Conservation (phyloP, 2,329 filamentous ascomycete genomes). For the Epicoccum nigrum region DNA sequence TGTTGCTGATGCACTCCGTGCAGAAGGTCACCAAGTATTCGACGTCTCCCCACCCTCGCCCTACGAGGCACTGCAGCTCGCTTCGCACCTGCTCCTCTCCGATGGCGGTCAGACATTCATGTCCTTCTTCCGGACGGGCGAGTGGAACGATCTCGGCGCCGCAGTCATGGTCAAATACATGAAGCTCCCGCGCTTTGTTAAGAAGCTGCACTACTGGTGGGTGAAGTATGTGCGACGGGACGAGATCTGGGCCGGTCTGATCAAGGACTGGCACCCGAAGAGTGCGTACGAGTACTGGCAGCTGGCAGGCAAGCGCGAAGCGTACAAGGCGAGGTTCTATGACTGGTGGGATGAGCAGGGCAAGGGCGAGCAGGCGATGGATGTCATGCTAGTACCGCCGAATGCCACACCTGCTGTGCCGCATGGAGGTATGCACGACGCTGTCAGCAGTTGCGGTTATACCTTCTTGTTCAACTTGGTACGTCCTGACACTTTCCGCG, state of each 20-base stretch:
- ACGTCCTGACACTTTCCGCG: slow-evolving; percentile 41
- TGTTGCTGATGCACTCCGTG: slow-evolving; percentile 70
- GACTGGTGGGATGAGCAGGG: slow-evolving; percentile 76
- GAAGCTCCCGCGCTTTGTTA: slow-evolving; percentile 72
- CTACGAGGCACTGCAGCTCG: slow-evolving; percentile 77
- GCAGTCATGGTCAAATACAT: slow-evolving; percentile 77
- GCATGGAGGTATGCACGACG: slow-evolving; percentile 84
- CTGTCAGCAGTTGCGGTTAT: slow-evolving; percentile 86
- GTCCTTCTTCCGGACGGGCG: slow-evolving; percentile 75
- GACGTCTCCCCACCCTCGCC: slow-evolving; percentile 69
- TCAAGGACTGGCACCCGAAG: slow-evolving; percentile 76
- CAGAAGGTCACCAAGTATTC: slow-evolving; percentile 76
- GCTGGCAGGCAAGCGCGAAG: slow-evolving; percentile 76
- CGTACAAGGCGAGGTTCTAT: slow-evolving; percentile 78
- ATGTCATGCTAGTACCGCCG: slow-evolving; percentile 81
- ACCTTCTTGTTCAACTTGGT: slow-evolving; percentile 92
- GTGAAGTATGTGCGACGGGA: slow-evolving; percentile 83
- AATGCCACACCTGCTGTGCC: slow-evolving; percentile 91
- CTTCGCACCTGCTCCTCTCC: slow-evolving; percentile 79
- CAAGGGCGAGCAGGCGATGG: slow-evolving; percentile 52
- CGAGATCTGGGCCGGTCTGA: slow-evolving; percentile 75
- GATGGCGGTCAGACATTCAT: slow-evolving; percentile 84
- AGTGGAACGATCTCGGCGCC: slow-evolving; percentile 80
- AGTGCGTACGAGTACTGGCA: slow-evolving; percentile 81
- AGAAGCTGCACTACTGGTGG: slow-evolving; percentile 87